These are phyloP conservation scores for Dioscorea alata DNA, from an alignment of 106 monocot genomes.

Conservation along the genomic window DNA sequence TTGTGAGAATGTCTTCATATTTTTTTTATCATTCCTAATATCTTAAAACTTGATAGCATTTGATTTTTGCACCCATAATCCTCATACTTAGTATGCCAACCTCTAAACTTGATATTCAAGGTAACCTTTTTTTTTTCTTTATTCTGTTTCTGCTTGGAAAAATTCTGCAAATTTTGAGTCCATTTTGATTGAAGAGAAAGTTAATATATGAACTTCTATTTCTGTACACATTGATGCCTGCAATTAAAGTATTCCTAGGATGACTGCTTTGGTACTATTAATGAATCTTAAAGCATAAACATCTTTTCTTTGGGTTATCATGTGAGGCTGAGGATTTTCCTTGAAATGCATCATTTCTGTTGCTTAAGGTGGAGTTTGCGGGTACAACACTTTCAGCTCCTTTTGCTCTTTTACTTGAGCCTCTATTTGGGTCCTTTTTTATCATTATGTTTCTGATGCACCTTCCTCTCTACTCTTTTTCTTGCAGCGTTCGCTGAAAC, in stretches of 20 bases:
- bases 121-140: not conserved
- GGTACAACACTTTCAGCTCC: not conserved
- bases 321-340: not conserved
- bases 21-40: no score
- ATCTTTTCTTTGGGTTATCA: not conserved
- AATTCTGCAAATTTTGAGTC: not conserved
- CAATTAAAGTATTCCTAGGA: not conserved
- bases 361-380: not conserved
- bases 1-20: no score
- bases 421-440: not conserved
- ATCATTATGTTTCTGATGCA: not conserved
- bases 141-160: not conserved
- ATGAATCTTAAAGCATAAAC: not conserved
- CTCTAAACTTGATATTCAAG: not conserved
- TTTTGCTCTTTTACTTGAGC: not conserved
- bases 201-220: not conserved
- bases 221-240: not conserved
- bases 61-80: no score
- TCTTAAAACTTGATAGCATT: no score
- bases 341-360: not conserved
- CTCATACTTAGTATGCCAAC: no score
- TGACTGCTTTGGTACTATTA: not conserved
- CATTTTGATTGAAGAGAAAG: not conserved
- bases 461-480: not conserved
- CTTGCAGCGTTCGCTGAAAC: constrained; percentile 49